Evolutionary conservation across 768 basidiomycete species (phyloP).

Genomic region (Tricholoma hemisulphureum): DNA sequence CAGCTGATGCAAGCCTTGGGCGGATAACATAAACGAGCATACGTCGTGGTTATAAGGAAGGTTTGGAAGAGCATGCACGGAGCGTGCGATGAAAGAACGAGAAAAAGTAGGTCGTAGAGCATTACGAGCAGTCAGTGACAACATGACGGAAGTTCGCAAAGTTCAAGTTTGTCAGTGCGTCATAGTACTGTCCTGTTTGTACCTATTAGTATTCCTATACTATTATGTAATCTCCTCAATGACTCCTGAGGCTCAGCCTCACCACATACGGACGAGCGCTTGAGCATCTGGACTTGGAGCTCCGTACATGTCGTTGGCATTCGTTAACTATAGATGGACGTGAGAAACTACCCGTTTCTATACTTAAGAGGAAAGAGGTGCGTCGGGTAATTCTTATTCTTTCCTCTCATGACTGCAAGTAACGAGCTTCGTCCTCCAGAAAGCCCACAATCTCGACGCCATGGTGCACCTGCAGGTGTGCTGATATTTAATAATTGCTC

Average conservation of each 20-base stretch:
- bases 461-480: conserved; percentile 12
- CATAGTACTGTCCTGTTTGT: conserved; percentile 12
- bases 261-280: too few relatives aligned
- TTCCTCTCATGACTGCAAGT: background rate
- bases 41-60: conserved; percentile 83
- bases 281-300: too few relatives aligned
- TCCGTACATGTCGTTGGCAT: too few relatives aligned
- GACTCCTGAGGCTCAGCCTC: too few relatives aligned
- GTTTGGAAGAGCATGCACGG: conserved; percentile 70
- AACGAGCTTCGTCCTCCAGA: conserved; percentile 8
- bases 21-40: conserved; percentile 20
- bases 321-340: too few relatives aligned
- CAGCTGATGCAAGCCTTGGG: background rate
- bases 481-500: background rate
- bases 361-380: too few relatives aligned
- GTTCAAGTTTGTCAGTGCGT: conserved; percentile 9
- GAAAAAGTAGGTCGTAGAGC: conserved; percentile 42
- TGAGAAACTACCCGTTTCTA: too few relatives aligned
- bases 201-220: too few relatives aligned
- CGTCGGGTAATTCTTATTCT: too few relatives aligned
- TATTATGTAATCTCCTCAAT: too few relatives aligned
- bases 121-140: conserved; percentile 46
- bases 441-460: conserved; percentile 10
- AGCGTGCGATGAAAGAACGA: conserved; percentile 42
- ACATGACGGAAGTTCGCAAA: conserved; percentile 35